phyloP scores from a whole-genome alignment of 176 grass and related monocot genomes.

The Themeda triandra region DNA sequence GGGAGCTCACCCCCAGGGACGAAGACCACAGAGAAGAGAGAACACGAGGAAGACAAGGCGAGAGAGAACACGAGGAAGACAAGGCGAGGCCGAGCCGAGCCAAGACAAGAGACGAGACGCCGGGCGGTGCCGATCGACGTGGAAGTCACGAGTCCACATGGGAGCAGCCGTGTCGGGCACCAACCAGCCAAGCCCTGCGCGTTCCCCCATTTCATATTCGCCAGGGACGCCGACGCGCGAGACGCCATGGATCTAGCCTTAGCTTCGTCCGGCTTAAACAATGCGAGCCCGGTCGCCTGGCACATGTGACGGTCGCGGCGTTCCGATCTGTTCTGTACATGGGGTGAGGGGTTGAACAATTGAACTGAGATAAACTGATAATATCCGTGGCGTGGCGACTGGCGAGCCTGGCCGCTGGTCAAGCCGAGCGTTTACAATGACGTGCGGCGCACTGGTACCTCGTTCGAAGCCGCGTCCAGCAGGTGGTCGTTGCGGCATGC shows the following conservation, averaged over 20 bases:
- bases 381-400: neutral
- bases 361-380: neutral
- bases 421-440: neutral
- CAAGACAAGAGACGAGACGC: neutral
- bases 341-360: neutral
- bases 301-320: slow-evolving; percentile 23
- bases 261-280: slow-evolving; percentile 10
- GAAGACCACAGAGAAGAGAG: neutral
- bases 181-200: slow-evolving; percentile 26
- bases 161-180: slow-evolving; percentile 38
- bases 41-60: neutral
- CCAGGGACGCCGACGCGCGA: neutral
- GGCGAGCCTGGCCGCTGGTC: neutral
- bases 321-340: slow-evolving; percentile 6
- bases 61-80: no score
- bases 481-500: neutral
- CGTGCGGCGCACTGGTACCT: slow-evolving; percentile 8
- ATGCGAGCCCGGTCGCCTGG: neutral
- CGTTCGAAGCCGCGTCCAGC: neutral
- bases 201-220: neutral
- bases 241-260: neutral
- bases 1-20: neutral
- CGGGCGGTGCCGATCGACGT: neutral
- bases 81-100: no score
- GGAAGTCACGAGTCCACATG: neutral